Base-by-base conservation (phyloP, 1,284 basidiomycete species). In the Ustilago hordei region DNA sequence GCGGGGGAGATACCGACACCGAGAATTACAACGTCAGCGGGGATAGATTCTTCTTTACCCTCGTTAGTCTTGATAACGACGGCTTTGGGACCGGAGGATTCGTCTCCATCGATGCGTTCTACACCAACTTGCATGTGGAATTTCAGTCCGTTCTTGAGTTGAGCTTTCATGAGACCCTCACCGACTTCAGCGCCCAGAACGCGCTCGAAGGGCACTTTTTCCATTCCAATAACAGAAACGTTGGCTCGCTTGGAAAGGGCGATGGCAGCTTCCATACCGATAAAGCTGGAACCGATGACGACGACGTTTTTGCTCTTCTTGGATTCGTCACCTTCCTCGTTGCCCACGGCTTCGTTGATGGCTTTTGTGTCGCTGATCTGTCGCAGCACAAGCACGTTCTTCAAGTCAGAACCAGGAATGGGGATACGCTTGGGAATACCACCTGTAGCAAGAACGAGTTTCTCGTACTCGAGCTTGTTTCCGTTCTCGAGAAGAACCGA, bases 211-310 rank as follows among this genome's bases (percentile, higher is more conserved):
- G 95, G 95, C 64, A 90, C 90, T 65, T 91, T 90, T 79, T 94
- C 93, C 91, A 92, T 92, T 0, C 95, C 94, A 60, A 98, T 90
- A 60, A 96, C 91, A 69, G 93, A 90, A 62, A 93, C 91, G 34
- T 91, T 91, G 58, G 85, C 86, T 7, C 86, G 87, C 92, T 92
- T 91, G 5, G 91, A 85, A 0, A 94, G 88, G 0, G 93, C 93
- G 15, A 89, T 90, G 5, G 94, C 93, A 11, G 94, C 88, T 86
- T 98, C 95, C 92, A 98, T 94, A 60, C 93, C 92, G 82, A 98
- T 98, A 87, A 97, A 98, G 19, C 92, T 93, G 38, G 92, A 93
- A 1, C 95, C 95, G 74, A 97, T 92, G 38, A 97, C 90, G 38
- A 95, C 93, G 55, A 93, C 87, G 61, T 91, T 90, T 82, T 93